phyloP scores from a whole-genome alignment of 345 rosid species.

The Eucalyptus melliodora region DNA sequence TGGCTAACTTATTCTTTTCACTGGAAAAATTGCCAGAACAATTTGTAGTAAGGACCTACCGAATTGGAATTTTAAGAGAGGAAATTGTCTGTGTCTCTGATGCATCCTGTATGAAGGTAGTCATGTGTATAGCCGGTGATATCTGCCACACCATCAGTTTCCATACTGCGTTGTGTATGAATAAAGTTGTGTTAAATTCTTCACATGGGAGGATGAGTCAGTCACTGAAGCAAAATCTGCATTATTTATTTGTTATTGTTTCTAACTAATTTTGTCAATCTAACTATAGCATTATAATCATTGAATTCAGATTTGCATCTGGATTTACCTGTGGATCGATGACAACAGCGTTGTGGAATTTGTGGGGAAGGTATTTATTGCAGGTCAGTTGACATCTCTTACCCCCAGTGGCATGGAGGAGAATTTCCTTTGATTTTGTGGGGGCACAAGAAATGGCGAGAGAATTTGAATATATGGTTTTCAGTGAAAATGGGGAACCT shows the following conservation, averaged over 20 bases:
- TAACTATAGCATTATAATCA: background rate
- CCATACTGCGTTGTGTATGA: background rate
- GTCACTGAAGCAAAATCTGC: background rate
- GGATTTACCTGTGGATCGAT: conserved; percentile 78
- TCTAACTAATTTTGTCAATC: background rate
- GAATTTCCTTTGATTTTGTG: background rate
- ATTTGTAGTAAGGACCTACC: background rate
- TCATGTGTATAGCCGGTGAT: background rate
- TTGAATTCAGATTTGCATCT: conserved; percentile 59
- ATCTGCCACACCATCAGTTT: background rate
- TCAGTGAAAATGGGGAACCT: background rate
- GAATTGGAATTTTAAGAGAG: background rate
- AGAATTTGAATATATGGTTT: background rate
- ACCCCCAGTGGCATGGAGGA: background rate
- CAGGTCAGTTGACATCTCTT: conserved; percentile 33
- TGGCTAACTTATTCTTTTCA: background rate
- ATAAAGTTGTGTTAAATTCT: background rate
- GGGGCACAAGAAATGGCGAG: background rate
- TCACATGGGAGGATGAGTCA: background rate
- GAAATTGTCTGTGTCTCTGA: background rate
- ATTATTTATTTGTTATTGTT: background rate
- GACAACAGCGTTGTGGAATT: conserved; percentile 64
- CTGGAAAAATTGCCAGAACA: background rate
- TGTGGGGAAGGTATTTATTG: conserved; percentile 76
- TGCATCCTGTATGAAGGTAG: background rate